Conservation (phyloP, 306 rosid genomes). For the Mimosa bimucronata region DNA sequence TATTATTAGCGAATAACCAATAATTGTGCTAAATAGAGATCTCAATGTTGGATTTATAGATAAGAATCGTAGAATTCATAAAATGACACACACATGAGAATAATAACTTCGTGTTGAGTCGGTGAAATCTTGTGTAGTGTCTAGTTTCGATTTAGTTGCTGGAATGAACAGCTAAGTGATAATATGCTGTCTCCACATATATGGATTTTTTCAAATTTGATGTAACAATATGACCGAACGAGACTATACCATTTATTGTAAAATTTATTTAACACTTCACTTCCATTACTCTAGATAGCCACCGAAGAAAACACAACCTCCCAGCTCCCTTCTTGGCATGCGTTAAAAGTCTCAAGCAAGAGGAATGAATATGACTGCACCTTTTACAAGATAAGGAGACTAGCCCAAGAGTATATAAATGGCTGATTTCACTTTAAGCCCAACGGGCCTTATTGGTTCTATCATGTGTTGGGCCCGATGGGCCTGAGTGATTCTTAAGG, state of each 20-base stretch:
- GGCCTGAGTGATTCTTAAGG: background rate
- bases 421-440: background rate
- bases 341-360: background rate
- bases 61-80: background rate
- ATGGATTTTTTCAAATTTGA: conserved; percentile 5
- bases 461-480: background rate
- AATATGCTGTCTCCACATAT: conserved; percentile 33
- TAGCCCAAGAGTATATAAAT: background rate
- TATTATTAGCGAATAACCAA: conserved; percentile 1
- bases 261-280: background rate
- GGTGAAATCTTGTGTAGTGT: background rate
- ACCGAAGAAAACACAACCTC: background rate
- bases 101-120: background rate
- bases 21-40: background rate
- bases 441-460: background rate
- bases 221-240: background rate
- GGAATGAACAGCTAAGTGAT: conserved; percentile 30
- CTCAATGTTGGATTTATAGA: background rate
- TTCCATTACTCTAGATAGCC: background rate
- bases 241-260: background rate
- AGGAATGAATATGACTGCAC: background rate
- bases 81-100: background rate
- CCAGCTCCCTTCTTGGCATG: background rate
- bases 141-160: conserved; percentile 24
- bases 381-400: background rate